Evolutionary conservation across 2,329 filamentous ascomycete genomes (phyloP).

Genomic region (Xylariaceae sp.): DNA sequence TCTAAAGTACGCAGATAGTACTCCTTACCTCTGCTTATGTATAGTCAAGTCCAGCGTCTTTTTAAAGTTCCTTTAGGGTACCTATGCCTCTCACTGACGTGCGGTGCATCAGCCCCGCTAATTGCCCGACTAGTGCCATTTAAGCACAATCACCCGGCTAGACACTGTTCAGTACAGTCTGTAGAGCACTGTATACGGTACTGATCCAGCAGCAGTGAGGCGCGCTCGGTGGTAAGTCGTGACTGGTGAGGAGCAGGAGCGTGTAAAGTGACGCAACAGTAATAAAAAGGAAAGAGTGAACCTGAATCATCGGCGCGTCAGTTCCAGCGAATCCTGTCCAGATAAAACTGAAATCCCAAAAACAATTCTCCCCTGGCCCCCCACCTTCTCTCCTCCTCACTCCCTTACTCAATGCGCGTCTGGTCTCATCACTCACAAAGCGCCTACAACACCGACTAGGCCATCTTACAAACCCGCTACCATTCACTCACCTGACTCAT

Average conservation of each 20-base stretch:
- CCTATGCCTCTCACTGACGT: too few relatives aligned
- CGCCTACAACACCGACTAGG: neutral
- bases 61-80: too few relatives aligned
- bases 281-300: neutral
- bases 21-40: too few relatives aligned
- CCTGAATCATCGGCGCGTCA: neutral
- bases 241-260: neutral
- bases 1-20: too few relatives aligned
- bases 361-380: slow-evolving; percentile 3
- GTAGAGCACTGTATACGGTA: too few relatives aligned
- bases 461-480: neutral
- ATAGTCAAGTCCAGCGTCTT: too few relatives aligned
- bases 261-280: neutral
- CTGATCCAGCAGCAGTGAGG: too few relatives aligned
- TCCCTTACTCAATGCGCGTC: slow-evolving; percentile 10
- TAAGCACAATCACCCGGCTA: too few relatives aligned
- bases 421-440: slow-evolving; percentile 6
- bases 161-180: too few relatives aligned
- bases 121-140: too few relatives aligned
- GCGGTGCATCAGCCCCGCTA: too few relatives aligned
- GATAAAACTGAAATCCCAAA: slow-evolving; percentile 6
- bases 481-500: neutral
- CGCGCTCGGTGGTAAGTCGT: neutral
- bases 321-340: slow-evolving; percentile 8
- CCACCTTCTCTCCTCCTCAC: neutral